Evolutionary conservation across 768 basidiomycete genomes (phyloP), one percentile per base, ranked within the genome.

Genomic region (Rickenella mellea): DNA sequence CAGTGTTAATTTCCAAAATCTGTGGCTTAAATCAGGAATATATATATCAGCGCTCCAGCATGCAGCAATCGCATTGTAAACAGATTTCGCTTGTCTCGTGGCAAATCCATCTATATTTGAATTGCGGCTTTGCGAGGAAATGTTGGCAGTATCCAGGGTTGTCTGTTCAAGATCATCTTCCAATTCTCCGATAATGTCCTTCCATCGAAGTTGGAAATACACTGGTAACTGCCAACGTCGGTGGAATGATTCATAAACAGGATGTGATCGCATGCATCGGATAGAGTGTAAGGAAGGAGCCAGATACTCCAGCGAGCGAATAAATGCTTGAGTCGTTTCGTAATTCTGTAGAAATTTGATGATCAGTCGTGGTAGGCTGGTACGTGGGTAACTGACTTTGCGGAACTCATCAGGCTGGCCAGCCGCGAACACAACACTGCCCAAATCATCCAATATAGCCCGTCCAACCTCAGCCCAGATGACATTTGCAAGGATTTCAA

Each of bases 171-270:
- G 62, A 2, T 65, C 61, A 10, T 82, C 80, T 62, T 99, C 96
- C 12, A 96, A 63, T 39, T 67, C 70, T 1, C 72, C 64, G 0
- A 92, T 78, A 40, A 94, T 86, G 55, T 96, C 94, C 61, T 96
- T 96, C 90, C 93, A 94, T 32, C 94, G 75, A 46, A 99, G 67
- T 55, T 99, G 96, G 59, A 94, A 98, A 57, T 98, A 98, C 7
- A 98, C 85, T 1, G 90, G 87, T 2, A 99, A 72, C 56, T 98
- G 96, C 93, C 96, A 99, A 27, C 91, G 74, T 46, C 76, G 71
- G 55, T 84, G 77, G 55, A 98, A 96, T 1, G 78, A 61, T 19
- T 54, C 48, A 57, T 81, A 94, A 3, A 79, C 67, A 0, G 79
- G 74, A 57, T 90, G 85, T 4, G 66, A 55, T 3, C 89, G 77